A percentile compares a stretch with the other conserved stretches of the same genome.
Evolutionary conservation across 2,329 filamentous ascomycete genomes (phyloP).

Genomic region (Neofusicoccum sp.): DNA sequence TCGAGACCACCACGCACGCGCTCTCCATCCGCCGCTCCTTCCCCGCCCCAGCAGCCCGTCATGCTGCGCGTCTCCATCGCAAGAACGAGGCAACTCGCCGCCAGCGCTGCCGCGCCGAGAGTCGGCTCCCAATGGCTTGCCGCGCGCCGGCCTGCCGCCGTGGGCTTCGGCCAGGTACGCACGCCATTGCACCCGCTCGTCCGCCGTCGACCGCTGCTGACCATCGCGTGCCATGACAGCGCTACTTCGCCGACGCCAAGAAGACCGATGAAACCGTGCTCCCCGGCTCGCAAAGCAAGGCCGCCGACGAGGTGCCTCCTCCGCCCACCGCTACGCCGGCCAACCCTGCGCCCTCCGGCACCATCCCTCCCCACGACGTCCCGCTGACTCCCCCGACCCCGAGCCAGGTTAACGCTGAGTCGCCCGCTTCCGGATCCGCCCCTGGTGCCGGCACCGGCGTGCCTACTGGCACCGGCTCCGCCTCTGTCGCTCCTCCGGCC

Average conservation of each 20-base stretch:
- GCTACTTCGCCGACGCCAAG: slow-evolving; percentile 55
- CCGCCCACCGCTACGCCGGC: slow-evolving; percentile 41
- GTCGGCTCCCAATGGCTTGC: slow-evolving; percentile 48
- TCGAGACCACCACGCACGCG: slow-evolving; percentile 9
- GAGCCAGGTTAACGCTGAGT: slow-evolving; percentile 40
- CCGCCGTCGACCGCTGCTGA: slow-evolving; percentile 48
- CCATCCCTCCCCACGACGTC: slow-evolving; percentile 53
- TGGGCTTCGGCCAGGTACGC: slow-evolving; percentile 22
- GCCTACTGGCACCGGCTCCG: slow-evolving; percentile 46
- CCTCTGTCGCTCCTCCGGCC: slow-evolving; percentile 43
- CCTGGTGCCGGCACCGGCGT: slow-evolving; percentile 34
- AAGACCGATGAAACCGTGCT: slow-evolving; percentile 42
- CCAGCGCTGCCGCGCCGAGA: slow-evolving; percentile 41
- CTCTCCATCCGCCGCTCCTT: slow-evolving; percentile 20
- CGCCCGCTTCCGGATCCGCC: slow-evolving; percentile 30
- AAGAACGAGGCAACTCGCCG: slow-evolving; percentile 48
- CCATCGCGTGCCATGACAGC: slow-evolving; percentile 36
- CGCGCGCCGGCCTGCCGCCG: slow-evolving; percentile 33
- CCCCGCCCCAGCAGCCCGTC: slow-evolving; percentile 43
- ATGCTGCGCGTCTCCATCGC: slow-evolving; percentile 60
- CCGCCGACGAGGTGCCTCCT: slow-evolving; percentile 32
- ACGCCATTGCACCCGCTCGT: slow-evolving; percentile 36
- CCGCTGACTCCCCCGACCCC: slow-evolving; percentile 51
- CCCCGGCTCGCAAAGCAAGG: slow-evolving; percentile 28
- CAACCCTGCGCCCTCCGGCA: slow-evolving; percentile 48